Evolutionary conservation across 164 flowering plant species (phyloP).

Genomic region (Dillenia turbinata): DNA sequence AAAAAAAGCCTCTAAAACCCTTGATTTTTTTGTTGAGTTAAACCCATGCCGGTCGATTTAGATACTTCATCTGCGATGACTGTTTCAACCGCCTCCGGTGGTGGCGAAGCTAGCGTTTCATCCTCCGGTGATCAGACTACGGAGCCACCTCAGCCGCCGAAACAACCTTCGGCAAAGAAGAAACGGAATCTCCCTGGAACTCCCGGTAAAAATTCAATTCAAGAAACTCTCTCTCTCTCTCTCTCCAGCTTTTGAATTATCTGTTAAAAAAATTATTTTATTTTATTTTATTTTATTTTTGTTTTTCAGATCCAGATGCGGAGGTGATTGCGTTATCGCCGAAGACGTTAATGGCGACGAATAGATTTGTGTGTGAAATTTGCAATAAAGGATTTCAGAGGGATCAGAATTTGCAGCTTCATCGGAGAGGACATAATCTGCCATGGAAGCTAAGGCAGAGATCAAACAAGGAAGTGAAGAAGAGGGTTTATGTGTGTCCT

Average conservation of each 20-base stretch:
- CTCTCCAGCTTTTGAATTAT: not conserved
- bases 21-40: not conserved
- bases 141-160: constrained; percentile 15
- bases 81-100: constrained; percentile 37
- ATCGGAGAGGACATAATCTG: constrained; percentile 63
- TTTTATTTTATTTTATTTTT: not conserved
- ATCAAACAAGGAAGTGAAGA: constrained; percentile 48
- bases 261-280: not conserved
- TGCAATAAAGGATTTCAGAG: too few relatives aligned
- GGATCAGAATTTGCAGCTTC: constrained; percentile 55
- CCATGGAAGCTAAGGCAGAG: constrained; percentile 74
- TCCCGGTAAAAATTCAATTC: constrained; percentile 40
- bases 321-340: constrained; percentile 51
- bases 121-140: constrained; percentile 41
- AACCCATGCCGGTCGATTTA: constrained; percentile 37
- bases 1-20: constrained; percentile 2
- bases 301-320: not conserved
- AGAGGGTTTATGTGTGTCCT: constrained; percentile 64
- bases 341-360: constrained; percentile 56
- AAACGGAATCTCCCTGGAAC: constrained; percentile 69
- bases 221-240: too few relatives aligned
- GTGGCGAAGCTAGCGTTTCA: constrained; percentile 46
- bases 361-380: constrained; percentile 46
- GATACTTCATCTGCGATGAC: constrained; percentile 33
- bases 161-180: constrained; percentile 33